A percentile compares a stretch with the other conserved stretches of the same genome.
Evolutionary conservation across 805 yeast genomes (phyloP).

Genomic region (Henningerozyma blattae): DNA sequence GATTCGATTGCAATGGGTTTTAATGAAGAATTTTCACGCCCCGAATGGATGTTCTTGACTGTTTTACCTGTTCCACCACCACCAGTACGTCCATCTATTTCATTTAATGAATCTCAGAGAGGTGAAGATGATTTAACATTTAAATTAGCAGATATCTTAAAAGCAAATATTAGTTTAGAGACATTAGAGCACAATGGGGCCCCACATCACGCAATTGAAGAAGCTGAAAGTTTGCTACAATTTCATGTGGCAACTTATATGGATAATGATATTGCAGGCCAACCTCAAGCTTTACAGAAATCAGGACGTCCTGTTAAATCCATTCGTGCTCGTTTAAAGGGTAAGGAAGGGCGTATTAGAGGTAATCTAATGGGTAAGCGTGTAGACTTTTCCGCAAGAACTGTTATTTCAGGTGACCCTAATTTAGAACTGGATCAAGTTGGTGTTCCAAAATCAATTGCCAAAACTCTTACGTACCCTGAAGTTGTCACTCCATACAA

Average conservation of each 20-base stretch:
- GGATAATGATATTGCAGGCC: slow-evolving; percentile 99
- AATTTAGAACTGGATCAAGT: slow-evolving; percentile 95
- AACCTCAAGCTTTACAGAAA: slow-evolving; percentile 97
- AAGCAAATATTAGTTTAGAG: slow-evolving; percentile 96
- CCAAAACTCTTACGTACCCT: slow-evolving; percentile 90
- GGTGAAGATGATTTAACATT: slow-evolving; percentile 99
- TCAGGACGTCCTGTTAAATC: slow-evolving; percentile 98
- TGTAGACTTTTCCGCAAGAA: slow-evolving; percentile 97
- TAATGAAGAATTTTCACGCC: slow-evolving; percentile 93
- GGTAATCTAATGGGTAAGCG: slow-evolving; percentile 99
- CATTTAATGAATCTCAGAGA: slow-evolving; percentile 94
- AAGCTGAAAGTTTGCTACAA: slow-evolving; percentile 88
- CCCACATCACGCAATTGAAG: slow-evolving; percentile 95
- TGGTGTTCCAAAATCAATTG: slow-evolving; percentile 96
- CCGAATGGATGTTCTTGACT: slow-evolving; percentile 95
- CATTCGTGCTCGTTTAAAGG: slow-evolving; percentile 98
- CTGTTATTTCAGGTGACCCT: slow-evolving; percentile 99
- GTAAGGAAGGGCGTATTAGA: slow-evolving; percentile 98
- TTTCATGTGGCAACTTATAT: slow-evolving; percentile 98
- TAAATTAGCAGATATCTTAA: slow-evolving; percentile 89
- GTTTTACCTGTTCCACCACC: slow-evolving; percentile 99
- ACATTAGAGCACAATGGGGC: slow-evolving; percentile 97
- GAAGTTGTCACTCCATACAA: slow-evolving; percentile 97
- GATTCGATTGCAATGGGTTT: slow-evolving; percentile 80
- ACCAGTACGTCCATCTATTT: slow-evolving; percentile 97